phyloP scores from a whole-genome alignment of 768 basidiomycete genomes.

The Suillus fuscotomentosus region DNA sequence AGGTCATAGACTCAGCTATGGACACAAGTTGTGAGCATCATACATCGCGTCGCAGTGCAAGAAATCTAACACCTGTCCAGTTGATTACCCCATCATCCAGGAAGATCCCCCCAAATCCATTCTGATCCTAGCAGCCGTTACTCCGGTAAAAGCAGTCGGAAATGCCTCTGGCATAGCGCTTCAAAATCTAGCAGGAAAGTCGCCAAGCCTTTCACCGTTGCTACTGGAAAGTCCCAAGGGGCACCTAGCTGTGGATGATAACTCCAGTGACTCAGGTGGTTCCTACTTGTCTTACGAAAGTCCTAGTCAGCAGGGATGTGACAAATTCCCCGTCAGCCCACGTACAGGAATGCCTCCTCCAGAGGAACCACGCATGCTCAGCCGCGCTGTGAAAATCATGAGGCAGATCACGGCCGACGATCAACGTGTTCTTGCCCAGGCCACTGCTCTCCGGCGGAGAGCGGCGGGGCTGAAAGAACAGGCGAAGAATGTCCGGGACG shows the following conservation, averaged over 20 bases:
- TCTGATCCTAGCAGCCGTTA: neutral
- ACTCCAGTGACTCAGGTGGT: slow-evolving; percentile 21
- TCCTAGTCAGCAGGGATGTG: neutral
- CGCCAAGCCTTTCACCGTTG: neutral
- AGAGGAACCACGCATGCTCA: slow-evolving; percentile 17
- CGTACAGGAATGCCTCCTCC: slow-evolving; percentile 18
- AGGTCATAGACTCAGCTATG: slow-evolving; percentile 15
- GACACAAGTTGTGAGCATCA: slow-evolving; percentile 25
- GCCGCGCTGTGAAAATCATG: slow-evolving; percentile 27
- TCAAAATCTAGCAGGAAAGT: neutral
- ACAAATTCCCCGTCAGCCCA: slow-evolving; percentile 23
- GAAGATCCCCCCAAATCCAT: neutral
- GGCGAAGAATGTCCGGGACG: slow-evolving; percentile 21
- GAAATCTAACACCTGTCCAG: neutral
- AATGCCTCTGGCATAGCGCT: too few relatives aligned
- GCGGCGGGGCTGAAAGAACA: slow-evolving; percentile 20
- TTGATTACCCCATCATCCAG: neutral
- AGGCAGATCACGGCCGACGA: slow-evolving; percentile 20
- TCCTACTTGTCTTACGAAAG: slow-evolving; percentile 22
- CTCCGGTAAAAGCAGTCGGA: neutral
- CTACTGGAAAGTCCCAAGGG: neutral
- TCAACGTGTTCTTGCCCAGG: slow-evolving; percentile 11
- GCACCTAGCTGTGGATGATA: neutral
- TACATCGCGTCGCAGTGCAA: slow-evolving; percentile 12
- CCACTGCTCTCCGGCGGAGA: slow-evolving; percentile 9